A percentile compares a stretch with the other conserved stretches of the same genome.
phyloP scores from a whole-genome alignment of 768 basidiomycete genomes.

The Lactarius indigo region DNA sequence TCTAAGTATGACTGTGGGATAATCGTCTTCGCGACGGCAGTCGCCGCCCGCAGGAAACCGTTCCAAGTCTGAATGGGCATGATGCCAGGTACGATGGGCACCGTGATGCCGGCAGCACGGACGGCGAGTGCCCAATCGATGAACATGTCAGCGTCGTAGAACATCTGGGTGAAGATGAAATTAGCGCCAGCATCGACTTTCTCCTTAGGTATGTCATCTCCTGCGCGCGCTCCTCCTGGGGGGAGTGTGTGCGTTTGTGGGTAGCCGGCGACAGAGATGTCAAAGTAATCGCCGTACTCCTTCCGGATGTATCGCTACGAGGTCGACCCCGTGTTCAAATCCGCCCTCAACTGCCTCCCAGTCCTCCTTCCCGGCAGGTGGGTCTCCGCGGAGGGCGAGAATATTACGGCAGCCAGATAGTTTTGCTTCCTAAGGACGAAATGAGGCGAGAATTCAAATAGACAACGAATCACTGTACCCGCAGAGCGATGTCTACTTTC shows the following conservation, averaged over 20 bases:
- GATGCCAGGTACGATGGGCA: conserved; percentile 91
- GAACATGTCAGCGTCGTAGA: conserved; percentile 91
- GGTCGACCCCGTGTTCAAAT: conserved; percentile 87
- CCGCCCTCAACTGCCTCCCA: conserved; percentile 94
- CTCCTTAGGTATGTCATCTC: conserved; percentile 83
- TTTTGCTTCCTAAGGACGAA: conserved; percentile 71
- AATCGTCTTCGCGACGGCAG: conserved; percentile 63
- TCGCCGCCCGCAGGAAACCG: conserved; percentile 81
- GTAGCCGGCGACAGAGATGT: conserved; percentile 91
- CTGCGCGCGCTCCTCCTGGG: conserved; percentile 65
- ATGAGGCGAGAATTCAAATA: conserved; percentile 9
- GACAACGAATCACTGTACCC: conserved; percentile 44
- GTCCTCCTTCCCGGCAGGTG: conserved; percentile 80
- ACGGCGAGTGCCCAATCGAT: conserved; percentile 85
- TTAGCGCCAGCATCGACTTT: conserved; percentile 87
- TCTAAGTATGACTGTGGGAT: conserved; percentile 78
- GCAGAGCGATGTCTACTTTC: conserved; percentile 88
- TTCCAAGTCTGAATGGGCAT: conserved; percentile 97
- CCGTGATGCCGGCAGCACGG: conserved; percentile 79
- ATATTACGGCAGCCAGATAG: conserved; percentile 86
- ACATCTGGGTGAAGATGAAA: conserved; percentile 99
- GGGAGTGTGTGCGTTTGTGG: conserved; percentile 78
- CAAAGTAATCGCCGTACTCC: conserved; percentile 88
- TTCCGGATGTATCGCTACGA: conserved; percentile 84
- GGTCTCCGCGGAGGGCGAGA: conserved; percentile 90